Evolutionary conservation across 306 rosid species (phyloP), one percentile per base, ranked within the genome.

Genomic region (Medicago lupulina): DNA sequence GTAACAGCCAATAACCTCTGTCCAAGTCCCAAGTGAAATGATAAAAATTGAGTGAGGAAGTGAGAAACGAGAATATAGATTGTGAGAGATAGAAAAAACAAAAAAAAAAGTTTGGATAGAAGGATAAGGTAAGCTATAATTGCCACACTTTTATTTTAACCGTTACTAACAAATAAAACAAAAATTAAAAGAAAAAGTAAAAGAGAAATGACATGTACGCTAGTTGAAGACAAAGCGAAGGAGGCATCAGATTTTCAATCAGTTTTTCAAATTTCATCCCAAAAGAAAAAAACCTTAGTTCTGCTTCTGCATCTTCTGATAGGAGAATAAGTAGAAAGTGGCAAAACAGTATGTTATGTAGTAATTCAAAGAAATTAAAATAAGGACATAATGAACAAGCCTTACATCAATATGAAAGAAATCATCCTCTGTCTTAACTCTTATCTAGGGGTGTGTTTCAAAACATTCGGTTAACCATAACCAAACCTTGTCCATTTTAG

Each of bases 361-460:
- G 49, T 43, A 55, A 38, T 74, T 19, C 6, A 39, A 59, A 62
- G 21, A 51, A 51, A 19, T 61, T 7, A 70, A 66, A 49, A 23
- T 61, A 73, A 51, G 41, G 65, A 15, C 0, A 36, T 19, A 73
- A 43, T 50, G 38, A 58, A 67, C 54, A 73, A 67, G 15, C 63
- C 92, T 88, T 79, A 92, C 98, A 81, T 95, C 98, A 81, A 95
- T 92, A 81, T 95, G 97, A 85, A 95, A 95, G 83, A 86, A 89
- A 84, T 95, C 98, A 58, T 90, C 96, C 66, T 92, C 93, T 6
- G 90, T 79, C n/a, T n/a, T n/a, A n/a, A n/a, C n/a, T n/a, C n/a
- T n/a, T n/a, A n/a, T n/a, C n/a, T n/a, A n/a, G n/a, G n/a, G n/a
- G n/a, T n/a, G n/a, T n/a, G n/a, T n/a, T n/a, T n/a, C n/a, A n/a